Conservation (phyloP, 176 grass and related monocot species). For the Puya raimondii region DNA sequence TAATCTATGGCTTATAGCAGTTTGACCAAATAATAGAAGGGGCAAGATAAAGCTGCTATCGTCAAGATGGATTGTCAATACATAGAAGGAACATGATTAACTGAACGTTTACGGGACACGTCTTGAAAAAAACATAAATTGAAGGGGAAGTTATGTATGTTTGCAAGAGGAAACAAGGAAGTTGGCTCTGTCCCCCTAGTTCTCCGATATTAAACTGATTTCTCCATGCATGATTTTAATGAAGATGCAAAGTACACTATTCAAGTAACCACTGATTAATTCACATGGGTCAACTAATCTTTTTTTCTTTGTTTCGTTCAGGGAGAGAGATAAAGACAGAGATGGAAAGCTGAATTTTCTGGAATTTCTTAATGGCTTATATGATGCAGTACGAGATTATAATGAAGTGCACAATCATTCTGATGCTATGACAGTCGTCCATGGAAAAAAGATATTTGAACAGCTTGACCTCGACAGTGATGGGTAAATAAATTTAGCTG, state of each 20-base stretch:
- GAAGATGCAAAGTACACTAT: no score
- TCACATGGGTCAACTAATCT: neutral
- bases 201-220: no score
- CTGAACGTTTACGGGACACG: no score
- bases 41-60: neutral
- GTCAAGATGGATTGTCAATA: neutral
- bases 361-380: constrained; percentile 48
- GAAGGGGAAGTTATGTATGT: no score
- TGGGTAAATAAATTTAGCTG: constrained; percentile 31
- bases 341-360: constrained; percentile 77
- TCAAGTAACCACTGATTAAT: no score
- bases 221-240: no score
- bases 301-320: constrained; percentile 4
- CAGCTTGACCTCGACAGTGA: constrained; percentile 78
- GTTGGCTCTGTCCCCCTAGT: no score
- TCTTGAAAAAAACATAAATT: no score
- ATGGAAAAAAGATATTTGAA: constrained; percentile 52
- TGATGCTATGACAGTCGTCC: constrained; percentile 32
- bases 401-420: constrained; percentile 38
- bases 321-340: constrained; percentile 64
- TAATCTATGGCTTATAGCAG: no score
- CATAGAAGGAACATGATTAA: no score
- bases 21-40: no score
- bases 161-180: no score
- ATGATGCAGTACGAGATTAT: constrained; percentile 63